These are phyloP conservation scores for Didymella sp. DNA, from an alignment of 2,329 filamentous ascomycete species.

Conservation along the genomic window DNA sequence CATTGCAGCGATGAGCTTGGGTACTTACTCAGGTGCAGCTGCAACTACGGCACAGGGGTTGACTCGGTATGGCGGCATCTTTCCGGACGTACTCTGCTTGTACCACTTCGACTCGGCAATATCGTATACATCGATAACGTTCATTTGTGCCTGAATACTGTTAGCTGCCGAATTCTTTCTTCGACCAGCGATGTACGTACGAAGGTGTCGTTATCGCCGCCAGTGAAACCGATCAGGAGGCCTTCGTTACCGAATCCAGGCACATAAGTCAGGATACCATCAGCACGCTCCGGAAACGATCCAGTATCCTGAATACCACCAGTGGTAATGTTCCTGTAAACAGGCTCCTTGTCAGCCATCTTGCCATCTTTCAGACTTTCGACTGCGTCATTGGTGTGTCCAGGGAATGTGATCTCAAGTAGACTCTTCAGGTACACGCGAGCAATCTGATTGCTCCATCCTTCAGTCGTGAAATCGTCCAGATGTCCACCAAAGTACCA, in stretches of 20 bases:
- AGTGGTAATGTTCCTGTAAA: conserved; percentile 76
- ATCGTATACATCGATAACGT: conserved; percentile 80
- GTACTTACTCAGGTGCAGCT: conserved; percentile 66
- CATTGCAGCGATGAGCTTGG: neutral
- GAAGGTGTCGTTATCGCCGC: conserved; percentile 72
- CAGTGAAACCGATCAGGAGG: conserved; percentile 78
- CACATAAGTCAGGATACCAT: conserved; percentile 75
- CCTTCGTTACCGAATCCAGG: conserved; percentile 79
- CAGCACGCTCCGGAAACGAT: conserved; percentile 75
- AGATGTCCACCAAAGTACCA: conserved; percentile 83
- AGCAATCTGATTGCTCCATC: conserved; percentile 70
- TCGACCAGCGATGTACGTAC: conserved; percentile 50
- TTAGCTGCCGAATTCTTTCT: conserved; percentile 11
- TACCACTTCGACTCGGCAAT: conserved; percentile 74
- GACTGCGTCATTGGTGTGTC: conserved; percentile 69
- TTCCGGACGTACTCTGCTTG: conserved; percentile 70
- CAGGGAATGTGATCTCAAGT: conserved; percentile 77
- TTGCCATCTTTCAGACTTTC: conserved; percentile 60
- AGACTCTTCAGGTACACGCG: conserved; percentile 76
- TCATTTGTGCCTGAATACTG: conserved; percentile 66
- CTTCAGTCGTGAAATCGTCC: conserved; percentile 67
- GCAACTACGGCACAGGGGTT: conserved; percentile 77
- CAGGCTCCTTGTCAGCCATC: conserved; percentile 67
- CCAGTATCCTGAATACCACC: conserved; percentile 70
- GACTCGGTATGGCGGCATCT: conserved; percentile 64